Percentiles rank a stretch among this genome's conserved stretches.
Conservation (phyloP, 768 basidiomycete species). For the Pleurotus sapidus region DNA sequence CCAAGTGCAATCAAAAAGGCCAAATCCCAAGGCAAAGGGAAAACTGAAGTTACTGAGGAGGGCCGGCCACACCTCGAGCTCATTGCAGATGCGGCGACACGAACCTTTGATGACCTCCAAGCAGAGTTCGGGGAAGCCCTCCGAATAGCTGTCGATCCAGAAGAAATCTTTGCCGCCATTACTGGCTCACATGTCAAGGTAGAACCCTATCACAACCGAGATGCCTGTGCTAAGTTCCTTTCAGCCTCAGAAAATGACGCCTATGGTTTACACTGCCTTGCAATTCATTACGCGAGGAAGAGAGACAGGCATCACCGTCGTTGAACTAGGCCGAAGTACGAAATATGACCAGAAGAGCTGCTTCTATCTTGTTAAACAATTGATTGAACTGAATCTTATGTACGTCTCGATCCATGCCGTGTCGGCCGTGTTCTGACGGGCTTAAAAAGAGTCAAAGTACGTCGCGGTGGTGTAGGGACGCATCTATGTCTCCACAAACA, state of each 20-base stretch:
- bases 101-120: conserved; percentile 54
- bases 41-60: conserved; percentile 46
- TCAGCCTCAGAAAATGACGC: conserved; percentile 77
- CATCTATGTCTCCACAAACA: conserved; percentile 82
- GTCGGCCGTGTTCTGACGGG: neutral
- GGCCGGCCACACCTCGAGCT: conserved; percentile 45
- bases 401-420: conserved; percentile 29
- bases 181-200: conserved; percentile 87
- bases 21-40: conserved; percentile 54
- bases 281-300: conserved; percentile 83
- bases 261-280: conserved; percentile 81
- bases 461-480: conserved; percentile 71
- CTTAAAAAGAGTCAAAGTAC: conserved; percentile 62
- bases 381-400: conserved; percentile 74
- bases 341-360: conserved; percentile 89
- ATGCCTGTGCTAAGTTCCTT: conserved; percentile 8
- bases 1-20: conserved; percentile 64
- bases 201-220: conserved; percentile 20
- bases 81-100: conserved; percentile 53
- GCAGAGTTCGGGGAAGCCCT: conserved; percentile 58
- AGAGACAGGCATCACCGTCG: conserved; percentile 73
- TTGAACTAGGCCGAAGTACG: conserved; percentile 73
- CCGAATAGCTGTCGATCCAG: conserved; percentile 72
- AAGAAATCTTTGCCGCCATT: conserved; percentile 73
- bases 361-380: conserved; percentile 79